Base-by-base conservation (phyloP, 164 flowering plant genomes). In the Kalanchoe fedtschenkoi region DNA sequence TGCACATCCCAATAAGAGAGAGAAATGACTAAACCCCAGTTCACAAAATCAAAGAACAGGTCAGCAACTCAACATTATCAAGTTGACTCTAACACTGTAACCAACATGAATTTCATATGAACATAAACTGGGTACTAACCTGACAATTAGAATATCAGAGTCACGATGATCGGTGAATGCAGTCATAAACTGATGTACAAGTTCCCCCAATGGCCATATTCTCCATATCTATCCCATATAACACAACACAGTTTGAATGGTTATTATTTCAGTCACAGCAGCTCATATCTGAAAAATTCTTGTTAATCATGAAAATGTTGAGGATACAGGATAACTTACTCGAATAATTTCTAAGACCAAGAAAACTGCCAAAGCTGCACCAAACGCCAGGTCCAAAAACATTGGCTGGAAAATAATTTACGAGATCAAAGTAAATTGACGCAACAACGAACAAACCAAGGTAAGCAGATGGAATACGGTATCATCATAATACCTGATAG, bases 121-220 rank as follows among this genome's bases (percentile, higher is more conserved):
- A 38, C 21, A 53, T n/a, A 33, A 55, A 66, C 13, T 26, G 55
- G 47, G 60, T 15, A 42, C 19, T 60, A 58, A 85, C 98, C 97
- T 93, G 67, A 93, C 83, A 69, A 93, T 80, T 38, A 93, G 88
- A 72, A 85, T 69, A 71, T 93, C 96, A 37, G 99, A 90, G 69
- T 93, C 99, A 71, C 99, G 97, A 62, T 93, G 99, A 70, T 93
- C 99, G 16, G 97, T 88, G 71, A 93, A 90, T 55, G 99, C 99
- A 77, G 80, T 93, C 99, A 93, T 90, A 69, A 93, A 93, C 42
- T 84, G 85, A 75, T 88, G 82, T 19, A 93, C 70, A 65, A 73
- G 78, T 53, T 75, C 63, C 57, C 95, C 97, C 69, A 90, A 63
- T 34, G 99, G 99, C 96, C 96, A 86, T 62, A 93, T 83, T 76